Conservation (phyloP, 192 early-diverging fungal genomes). For the Coemansia sp. region DNA sequence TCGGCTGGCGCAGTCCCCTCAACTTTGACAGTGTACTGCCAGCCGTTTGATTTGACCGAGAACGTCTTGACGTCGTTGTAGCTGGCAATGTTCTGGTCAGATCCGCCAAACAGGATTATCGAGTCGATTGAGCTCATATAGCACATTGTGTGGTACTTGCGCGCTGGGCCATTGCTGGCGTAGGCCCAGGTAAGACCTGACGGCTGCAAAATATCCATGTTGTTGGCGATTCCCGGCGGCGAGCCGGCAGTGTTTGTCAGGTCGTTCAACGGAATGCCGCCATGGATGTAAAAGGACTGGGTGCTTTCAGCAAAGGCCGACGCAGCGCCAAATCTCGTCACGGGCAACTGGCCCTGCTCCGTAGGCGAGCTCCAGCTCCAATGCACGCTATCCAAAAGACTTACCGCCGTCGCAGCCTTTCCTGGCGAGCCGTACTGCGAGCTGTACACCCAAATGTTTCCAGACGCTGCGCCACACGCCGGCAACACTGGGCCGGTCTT, state of each 20-base stretch:
- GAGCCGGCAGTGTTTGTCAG: constrained; percentile 25
- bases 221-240: constrained; percentile 36
- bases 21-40: constrained; percentile 53
- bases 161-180: constrained; percentile 56
- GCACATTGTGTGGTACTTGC: constrained; percentile 57
- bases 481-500: constrained; percentile 36
- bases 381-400: constrained; percentile 47
- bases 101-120: constrained; percentile 65
- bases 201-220: constrained; percentile 50
- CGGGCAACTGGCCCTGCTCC: constrained; percentile 34
- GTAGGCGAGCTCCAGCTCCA: constrained; percentile 54
- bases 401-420: constrained; percentile 25
- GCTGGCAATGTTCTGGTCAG: constrained; percentile 49
- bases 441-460: constrained; percentile 38
- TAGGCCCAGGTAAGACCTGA: constrained; percentile 59
- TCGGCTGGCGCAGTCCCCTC: constrained; percentile 51
- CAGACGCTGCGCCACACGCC: constrained; percentile 38
- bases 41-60: constrained; percentile 48
- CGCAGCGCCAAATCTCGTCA: constrained; percentile 40
- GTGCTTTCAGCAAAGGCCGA: constrained; percentile 30
- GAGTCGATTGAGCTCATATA: constrained; percentile 56
- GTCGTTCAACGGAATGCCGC: constrained; percentile 37
- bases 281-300: constrained; percentile 47
- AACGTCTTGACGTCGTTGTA: constrained; percentile 57
- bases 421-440: constrained; percentile 23